These are phyloP conservation scores for Schizosaccharomyces lindneri DNA, from an alignment of 805 yeast genomes.

Conservation along the genomic window DNA sequence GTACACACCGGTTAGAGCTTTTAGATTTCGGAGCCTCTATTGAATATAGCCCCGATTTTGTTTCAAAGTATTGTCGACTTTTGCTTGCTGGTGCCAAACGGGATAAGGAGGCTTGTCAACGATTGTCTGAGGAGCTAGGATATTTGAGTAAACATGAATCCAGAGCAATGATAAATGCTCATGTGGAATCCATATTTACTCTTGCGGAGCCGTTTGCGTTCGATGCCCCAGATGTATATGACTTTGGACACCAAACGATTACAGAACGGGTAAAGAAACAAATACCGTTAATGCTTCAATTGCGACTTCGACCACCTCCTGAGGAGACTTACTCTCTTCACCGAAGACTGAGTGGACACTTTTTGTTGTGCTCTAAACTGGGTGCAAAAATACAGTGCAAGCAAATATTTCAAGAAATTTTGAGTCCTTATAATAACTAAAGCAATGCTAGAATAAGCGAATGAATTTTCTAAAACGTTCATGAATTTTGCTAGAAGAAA, in stretches of 20 bases:
- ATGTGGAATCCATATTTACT: slow-evolving; percentile 68
- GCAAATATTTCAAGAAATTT: slow-evolving; percentile 46
- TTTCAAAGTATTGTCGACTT: slow-evolving; percentile 39
- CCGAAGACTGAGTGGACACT: slow-evolving; percentile 84
- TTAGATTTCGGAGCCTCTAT: slow-evolving; percentile 92
- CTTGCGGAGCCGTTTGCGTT: slow-evolving; percentile 78
- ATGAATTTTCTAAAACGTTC: background rate
- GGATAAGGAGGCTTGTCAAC: slow-evolving; percentile 39
- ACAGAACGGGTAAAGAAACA: slow-evolving; percentile 80
- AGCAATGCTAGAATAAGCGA: background rate
- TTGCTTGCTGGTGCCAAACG: slow-evolving; percentile 48
- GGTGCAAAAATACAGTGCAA: slow-evolving; percentile 65
- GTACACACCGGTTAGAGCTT: slow-evolving; percentile 52
- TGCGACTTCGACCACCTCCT: slow-evolving; percentile 88
- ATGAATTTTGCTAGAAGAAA: too few relatives aligned
- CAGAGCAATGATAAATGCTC: slow-evolving; percentile 69
- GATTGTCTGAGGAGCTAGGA: slow-evolving; percentile 49
- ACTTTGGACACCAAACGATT: slow-evolving; percentile 66
- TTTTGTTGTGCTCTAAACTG: slow-evolving; percentile 64
- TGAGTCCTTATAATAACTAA: slow-evolving; percentile 20
- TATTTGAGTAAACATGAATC: slow-evolving; percentile 82
- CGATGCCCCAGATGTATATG: slow-evolving; percentile 25
- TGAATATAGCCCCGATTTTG: slow-evolving; percentile 43
- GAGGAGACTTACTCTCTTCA: slow-evolving; percentile 95
- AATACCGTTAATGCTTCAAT: slow-evolving; percentile 70